A percentile compares a stretch with the other conserved stretches of the same genome.
Evolutionary conservation across 2,329 filamentous ascomycete genomes (phyloP).

Genomic region (Gaeumannomyces sp.): DNA sequence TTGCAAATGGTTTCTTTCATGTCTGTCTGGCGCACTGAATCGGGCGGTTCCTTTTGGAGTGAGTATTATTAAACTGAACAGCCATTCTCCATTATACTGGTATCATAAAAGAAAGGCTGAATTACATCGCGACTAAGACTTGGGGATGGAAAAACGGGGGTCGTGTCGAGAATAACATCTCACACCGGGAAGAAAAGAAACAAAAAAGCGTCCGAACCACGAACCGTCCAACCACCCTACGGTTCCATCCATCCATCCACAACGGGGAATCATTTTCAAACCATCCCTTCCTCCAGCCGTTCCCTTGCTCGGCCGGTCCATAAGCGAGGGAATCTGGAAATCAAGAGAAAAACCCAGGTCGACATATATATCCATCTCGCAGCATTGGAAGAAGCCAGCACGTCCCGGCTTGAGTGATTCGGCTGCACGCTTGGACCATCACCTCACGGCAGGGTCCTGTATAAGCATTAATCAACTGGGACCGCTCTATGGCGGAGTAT

Average conservation of each 20-base stretch:
- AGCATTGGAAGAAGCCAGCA: neutral
- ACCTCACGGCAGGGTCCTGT: neutral
- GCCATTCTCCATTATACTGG: conserved; percentile 35
- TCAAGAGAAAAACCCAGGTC: neutral
- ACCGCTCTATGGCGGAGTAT: neutral
- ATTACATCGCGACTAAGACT: conserved; percentile 44
- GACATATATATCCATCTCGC: neutral
- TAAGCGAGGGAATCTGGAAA: neutral
- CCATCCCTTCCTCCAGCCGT: neutral
- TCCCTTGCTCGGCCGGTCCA: neutral
- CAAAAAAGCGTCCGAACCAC: conserved; percentile 12
- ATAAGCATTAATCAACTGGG: neutral
- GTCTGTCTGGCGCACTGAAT: neutral
- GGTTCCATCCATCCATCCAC: neutral
- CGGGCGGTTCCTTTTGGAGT: neutral
- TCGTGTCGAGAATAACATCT: conserved; percentile 13
- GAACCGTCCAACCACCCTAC: neutral
- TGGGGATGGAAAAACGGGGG: conserved; percentile 23
- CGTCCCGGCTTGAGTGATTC: neutral
- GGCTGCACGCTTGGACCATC: neutral
- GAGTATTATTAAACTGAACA: conserved; percentile 12
- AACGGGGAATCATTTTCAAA: neutral
- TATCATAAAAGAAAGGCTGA: conserved; percentile 42
- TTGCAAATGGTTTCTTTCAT: neutral
- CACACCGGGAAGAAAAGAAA: conserved; percentile 10